These are phyloP conservation scores for Serendipita indica DNA, from an alignment of 768 basidiomycete genomes.

Conservation along the genomic window DNA sequence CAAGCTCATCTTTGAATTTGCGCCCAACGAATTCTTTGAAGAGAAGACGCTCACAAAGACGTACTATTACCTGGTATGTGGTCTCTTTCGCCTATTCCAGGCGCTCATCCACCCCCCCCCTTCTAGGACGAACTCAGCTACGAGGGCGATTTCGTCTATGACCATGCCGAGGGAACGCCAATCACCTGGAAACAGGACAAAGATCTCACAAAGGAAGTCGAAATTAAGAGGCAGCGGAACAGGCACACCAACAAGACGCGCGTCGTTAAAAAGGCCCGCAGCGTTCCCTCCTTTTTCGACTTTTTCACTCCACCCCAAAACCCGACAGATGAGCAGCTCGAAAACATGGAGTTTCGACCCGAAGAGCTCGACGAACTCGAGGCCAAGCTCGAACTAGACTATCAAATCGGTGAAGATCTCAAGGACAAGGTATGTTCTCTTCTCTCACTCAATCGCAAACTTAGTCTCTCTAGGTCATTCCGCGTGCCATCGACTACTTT, in stretches of 20 bases:
- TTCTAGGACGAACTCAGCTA: constrained; percentile 70
- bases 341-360: constrained; percentile 59
- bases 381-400: constrained; percentile 88
- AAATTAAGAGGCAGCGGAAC: constrained; percentile 98
- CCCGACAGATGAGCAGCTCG: constrained; percentile 51
- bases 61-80: constrained; percentile 54
- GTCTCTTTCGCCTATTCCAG: constrained; percentile 22
- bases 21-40: constrained; percentile 74
- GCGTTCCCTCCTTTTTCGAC: constrained; percentile 96
- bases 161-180: constrained; percentile 77
- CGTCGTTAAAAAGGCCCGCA: constrained; percentile 68
- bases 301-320: constrained; percentile 81
- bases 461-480: constrained; percentile 53
- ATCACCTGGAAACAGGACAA: constrained; percentile 98
- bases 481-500: constrained; percentile 93
- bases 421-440: constrained; percentile 66
- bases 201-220: constrained; percentile 91
- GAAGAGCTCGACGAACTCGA: constrained; percentile 84
- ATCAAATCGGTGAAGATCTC: constrained; percentile 95
- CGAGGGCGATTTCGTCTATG: constrained; percentile 91
- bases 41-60: constrained; percentile 79
- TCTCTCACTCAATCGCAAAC: constrained; percentile 3
- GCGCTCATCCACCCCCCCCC: neutral
- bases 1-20: constrained; percentile 75
- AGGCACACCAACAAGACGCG: constrained; percentile 86